A percentile compares a stretch with the other conserved stretches of the same genome.
phyloP scores from a whole-genome alignment of 805 yeast genomes.

The Teunomyces funiuensis region DNA sequence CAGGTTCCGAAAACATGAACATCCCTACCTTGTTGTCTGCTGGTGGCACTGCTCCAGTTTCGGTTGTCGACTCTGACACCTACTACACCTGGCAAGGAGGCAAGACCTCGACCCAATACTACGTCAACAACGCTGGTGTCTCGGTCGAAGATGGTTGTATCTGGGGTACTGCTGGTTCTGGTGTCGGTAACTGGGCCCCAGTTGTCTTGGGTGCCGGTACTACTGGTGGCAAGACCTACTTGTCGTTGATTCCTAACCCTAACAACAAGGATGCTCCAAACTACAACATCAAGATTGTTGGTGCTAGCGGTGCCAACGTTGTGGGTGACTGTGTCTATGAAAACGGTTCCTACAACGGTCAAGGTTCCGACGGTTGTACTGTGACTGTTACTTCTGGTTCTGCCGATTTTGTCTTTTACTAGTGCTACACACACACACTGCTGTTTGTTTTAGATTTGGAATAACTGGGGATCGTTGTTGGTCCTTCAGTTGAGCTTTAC shows the following conservation, averaged over 20 bases:
- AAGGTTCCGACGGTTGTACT: conserved; percentile 76
- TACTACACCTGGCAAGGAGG: conserved; percentile 66
- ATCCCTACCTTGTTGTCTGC: conserved; percentile 65
- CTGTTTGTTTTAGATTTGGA: not conserved
- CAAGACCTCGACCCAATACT: conserved; percentile 68
- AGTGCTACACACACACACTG: not conserved
- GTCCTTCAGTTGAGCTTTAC: not conserved
- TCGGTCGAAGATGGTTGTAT: conserved; percentile 66
- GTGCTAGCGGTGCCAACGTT: conserved; percentile 41
- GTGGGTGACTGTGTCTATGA: conserved; percentile 45
- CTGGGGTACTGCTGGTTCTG: conserved; percentile 62
- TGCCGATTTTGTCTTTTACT: conserved; percentile 61
- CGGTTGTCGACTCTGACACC: conserved; percentile 59
- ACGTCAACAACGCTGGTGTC: conserved; percentile 77
- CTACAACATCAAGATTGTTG: conserved; percentile 42
- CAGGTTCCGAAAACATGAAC: conserved; percentile 80
- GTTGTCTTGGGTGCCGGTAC: conserved; percentile 76
- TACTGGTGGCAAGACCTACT: conserved; percentile 58
- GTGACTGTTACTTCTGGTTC: conserved; percentile 60
- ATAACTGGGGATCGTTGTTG: not conserved
- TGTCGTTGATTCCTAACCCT: conserved; percentile 77
- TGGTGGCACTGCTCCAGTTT: conserved; percentile 50
- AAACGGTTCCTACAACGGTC: conserved; percentile 48
- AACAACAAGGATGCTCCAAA: conserved; percentile 52
- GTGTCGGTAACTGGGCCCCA: conserved; percentile 80